A percentile compares a stretch with the other conserved stretches of the same genome.
phyloP scores from a whole-genome alignment of 768 basidiomycete genomes.

The Paxillus ammoniavirescens region DNA sequence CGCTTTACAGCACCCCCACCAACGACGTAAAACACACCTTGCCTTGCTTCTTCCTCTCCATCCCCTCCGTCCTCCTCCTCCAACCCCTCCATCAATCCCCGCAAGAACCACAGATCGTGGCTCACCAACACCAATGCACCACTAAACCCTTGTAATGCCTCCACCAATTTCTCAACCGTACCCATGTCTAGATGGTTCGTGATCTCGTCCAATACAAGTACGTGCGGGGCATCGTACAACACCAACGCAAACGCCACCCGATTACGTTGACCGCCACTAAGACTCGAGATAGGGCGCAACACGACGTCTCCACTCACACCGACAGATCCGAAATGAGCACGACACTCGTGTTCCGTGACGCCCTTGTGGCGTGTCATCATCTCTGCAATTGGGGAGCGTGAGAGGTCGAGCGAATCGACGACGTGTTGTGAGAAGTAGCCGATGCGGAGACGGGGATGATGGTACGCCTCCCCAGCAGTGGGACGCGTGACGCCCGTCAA shows the following conservation, averaged over 20 bases:
- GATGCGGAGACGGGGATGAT: slow-evolving; percentile 53
- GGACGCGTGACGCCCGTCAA: slow-evolving; percentile 41
- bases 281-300: slow-evolving; percentile 22
- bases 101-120: slow-evolving; percentile 49
- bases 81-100: slow-evolving; percentile 22
- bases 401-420: slow-evolving; percentile 47
- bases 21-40: slow-evolving; percentile 15
- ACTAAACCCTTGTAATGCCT: slow-evolving; percentile 46
- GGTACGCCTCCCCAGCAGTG: slow-evolving; percentile 44
- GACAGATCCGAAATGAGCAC: slow-evolving; percentile 13
- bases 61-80: slow-evolving; percentile 22
- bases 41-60: slow-evolving; percentile 12
- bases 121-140: slow-evolving; percentile 65
- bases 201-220: slow-evolving; percentile 58
- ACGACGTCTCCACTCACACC: slow-evolving; percentile 10
- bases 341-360: slow-evolving; percentile 31
- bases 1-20: slow-evolving; percentile 23
- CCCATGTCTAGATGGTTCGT: slow-evolving; percentile 68
- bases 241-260: slow-evolving; percentile 58
- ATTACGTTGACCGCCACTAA: slow-evolving; percentile 12
- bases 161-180: slow-evolving; percentile 55
- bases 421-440: slow-evolving; percentile 65
- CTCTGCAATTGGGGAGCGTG: slow-evolving; percentile 22
- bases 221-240: slow-evolving; percentile 50
- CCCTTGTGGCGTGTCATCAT: slow-evolving; percentile 26